Evolutionary conservation across 257 asterid genomes (phyloP).

Genomic region (Solanum gracilifrons): DNA sequence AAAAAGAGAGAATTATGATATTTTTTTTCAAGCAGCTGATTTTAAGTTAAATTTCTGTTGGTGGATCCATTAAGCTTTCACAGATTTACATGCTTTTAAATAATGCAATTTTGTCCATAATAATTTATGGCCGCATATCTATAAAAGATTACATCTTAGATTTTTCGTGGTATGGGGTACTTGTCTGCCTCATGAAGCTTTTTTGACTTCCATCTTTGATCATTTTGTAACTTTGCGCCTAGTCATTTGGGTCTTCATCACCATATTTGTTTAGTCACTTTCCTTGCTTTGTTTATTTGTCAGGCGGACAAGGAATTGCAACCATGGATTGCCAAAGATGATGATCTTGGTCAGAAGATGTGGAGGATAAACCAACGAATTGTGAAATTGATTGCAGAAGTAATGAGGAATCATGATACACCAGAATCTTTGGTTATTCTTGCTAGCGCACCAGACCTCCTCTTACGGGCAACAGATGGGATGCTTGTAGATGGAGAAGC

Average conservation of each 20-base stretch:
- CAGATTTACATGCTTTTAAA: neutral
- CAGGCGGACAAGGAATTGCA: slow-evolving; percentile 97
- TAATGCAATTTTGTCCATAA: neutral
- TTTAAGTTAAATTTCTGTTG: neutral
- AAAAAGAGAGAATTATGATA: neutral
- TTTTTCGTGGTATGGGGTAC: neutral
- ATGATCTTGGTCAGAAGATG: slow-evolving; percentile 84
- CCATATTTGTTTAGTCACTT: slow-evolving; percentile 32
- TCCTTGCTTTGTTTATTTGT: slow-evolving; percentile 24
- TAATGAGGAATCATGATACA: slow-evolving; percentile 86
- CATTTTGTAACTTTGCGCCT: neutral
- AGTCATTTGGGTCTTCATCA: neutral
- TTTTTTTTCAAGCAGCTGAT: neutral
- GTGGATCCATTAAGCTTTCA: neutral
- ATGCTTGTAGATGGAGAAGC: slow-evolving; percentile 99
- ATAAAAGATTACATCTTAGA: neutral
- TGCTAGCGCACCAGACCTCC: slow-evolving; percentile 88
- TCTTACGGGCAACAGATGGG: slow-evolving; percentile 96
- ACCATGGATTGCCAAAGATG: slow-evolving; percentile 96
- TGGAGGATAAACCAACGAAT: slow-evolving; percentile 92
- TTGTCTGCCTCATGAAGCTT: neutral
- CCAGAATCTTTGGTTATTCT: slow-evolving; percentile 82
- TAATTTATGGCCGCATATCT: neutral
- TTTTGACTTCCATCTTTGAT: neutral
- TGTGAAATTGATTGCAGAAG: slow-evolving; percentile 80